Percentiles rank a stretch among this genome's conserved stretches.
Conservation (phyloP, 2,329 filamentous ascomycete species). For the Magnaporthales sp. region DNA sequence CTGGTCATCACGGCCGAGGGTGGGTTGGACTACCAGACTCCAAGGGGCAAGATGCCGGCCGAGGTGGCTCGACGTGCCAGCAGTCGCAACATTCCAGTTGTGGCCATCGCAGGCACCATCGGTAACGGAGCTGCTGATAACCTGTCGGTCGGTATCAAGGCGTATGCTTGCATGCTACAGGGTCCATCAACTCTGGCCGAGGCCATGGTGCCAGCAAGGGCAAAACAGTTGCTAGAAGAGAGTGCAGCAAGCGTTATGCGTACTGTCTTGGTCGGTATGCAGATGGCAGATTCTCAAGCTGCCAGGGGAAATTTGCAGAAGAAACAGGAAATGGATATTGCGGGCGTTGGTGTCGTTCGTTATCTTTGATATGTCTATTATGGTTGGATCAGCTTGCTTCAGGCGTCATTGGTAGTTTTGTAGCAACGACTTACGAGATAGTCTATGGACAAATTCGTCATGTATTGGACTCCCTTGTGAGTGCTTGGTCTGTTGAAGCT, state of each 20-base stretch:
- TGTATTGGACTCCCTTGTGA: too few species aligned
- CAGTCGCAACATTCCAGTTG: constrained; percentile 33
- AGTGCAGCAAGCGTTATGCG: neutral
- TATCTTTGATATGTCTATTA: neutral
- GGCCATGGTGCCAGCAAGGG: constrained; percentile 12
- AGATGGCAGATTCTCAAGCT: neutral
- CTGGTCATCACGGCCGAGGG: constrained; percentile 45
- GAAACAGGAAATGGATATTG: neutral
- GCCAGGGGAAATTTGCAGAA: neutral
- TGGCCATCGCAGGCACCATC: constrained; percentile 28
- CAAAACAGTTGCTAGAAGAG: neutral
- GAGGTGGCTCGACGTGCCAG: constrained; percentile 40
- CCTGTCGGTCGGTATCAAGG: constrained; percentile 24
- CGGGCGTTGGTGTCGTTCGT: neutral
- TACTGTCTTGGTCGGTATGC: neutral
- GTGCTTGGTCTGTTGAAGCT: too few species aligned
- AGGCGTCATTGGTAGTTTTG: neutral
- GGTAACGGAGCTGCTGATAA: constrained; percentile 16
- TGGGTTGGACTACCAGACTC: constrained; percentile 41
- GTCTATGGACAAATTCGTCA: neutral
- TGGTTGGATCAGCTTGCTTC: neutral
- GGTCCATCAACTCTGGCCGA: constrained; percentile 18
- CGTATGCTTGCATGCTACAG: constrained; percentile 20
- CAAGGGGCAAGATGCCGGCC: constrained; percentile 42
- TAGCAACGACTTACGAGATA: neutral